Base-by-base conservation (phyloP, 2,329 filamentous ascomycete genomes). In the Dothistroma pini region DNA sequence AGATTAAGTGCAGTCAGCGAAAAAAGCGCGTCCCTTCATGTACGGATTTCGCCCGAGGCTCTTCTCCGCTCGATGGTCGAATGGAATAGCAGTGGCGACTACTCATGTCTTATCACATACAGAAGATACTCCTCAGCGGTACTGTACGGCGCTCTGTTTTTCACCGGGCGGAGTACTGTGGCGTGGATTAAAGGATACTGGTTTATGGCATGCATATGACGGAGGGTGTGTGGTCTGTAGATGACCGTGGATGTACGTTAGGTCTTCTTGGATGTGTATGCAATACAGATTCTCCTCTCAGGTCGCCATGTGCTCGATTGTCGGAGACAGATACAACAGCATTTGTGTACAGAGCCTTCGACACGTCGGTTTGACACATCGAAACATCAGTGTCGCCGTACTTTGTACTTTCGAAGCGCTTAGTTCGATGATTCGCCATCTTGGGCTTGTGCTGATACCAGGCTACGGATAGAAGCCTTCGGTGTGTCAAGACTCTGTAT, bases 1-100 rank as follows among this genome's bases (percentile, higher is more conserved):
- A 56, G 44, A 58, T 32, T 38, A 32, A 22, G 55, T 48, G 38
- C 56, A 58, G 62, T 52, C 59, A 59, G 59, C 54, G 22, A 59
- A 66, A 66, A 66, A 54, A 44, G 52, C 41, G 62, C 62, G 58
- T 63, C 60, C 34, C 48, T 62, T 55, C 56, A 35, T 62, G 59
- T 62, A 62, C 50, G 55, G 51, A 62, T 54, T 57, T 22, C 50
- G 47, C 51, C 41, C 56, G 25, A 47, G 22, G 21, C 49, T 49
- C 38, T 35, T 22, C 53, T 60, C 53, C 16, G 29, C 31, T 32
- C 29, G 41, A 54, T 50, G 19, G 31, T 19, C 19, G 48, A 29
- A 14, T 53, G 32, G 25, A 21, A 44, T 35, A 19, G 35, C 41
- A 41, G 58, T 53, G 41, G 41, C 41, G 14, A 31, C 16, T 53